Percentiles rank a stretch among this genome's conserved stretches.
Evolutionary conservation across 2,329 filamentous ascomycete species (phyloP).

Genomic region (Pseudonectria buxi): DNA sequence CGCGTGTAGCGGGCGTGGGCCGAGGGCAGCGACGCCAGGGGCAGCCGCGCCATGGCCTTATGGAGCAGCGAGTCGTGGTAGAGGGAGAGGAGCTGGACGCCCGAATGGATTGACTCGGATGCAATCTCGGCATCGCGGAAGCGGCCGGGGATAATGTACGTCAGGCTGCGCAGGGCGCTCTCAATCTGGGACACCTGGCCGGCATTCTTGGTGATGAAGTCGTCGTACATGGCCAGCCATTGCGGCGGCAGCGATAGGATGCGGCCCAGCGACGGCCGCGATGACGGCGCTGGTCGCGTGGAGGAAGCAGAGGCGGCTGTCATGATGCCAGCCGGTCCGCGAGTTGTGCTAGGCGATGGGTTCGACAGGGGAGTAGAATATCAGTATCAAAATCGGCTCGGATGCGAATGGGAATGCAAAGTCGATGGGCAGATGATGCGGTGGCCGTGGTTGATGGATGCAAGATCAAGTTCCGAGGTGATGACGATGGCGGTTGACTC

Average conservation of each 20-base stretch:
- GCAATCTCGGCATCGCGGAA: slow-evolving; percentile 91
- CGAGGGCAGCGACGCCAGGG: slow-evolving; percentile 46
- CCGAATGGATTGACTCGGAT: slow-evolving; percentile 84
- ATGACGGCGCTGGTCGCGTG: neutral
- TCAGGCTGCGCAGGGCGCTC: slow-evolving; percentile 82
- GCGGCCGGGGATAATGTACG: slow-evolving; percentile 87
- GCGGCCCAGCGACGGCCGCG: slow-evolving; percentile 22
- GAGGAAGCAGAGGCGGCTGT: too few species aligned
- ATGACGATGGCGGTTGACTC: too few species aligned
- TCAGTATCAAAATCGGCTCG: too few species aligned
- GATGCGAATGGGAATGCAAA: too few species aligned
- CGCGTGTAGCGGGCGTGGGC: slow-evolving; percentile 61
- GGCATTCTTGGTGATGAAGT: slow-evolving; percentile 93
- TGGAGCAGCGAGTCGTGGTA: slow-evolving; percentile 88
- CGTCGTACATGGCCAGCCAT: slow-evolving; percentile 68
- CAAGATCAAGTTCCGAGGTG: too few species aligned
- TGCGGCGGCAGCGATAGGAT: slow-evolving; percentile 53
- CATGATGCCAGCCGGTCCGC: too few species aligned
- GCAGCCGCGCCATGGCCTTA: slow-evolving; percentile 52
- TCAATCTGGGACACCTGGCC: slow-evolving; percentile 93
- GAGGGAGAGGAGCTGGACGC: slow-evolving; percentile 80
- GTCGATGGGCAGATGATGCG: too few species aligned
- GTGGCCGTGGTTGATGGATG: too few species aligned
- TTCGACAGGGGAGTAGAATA: too few species aligned
- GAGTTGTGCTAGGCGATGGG: too few species aligned